Conservation (phyloP, 1,284 basidiomycete species). For the Porphyrellus sp. region DNA sequence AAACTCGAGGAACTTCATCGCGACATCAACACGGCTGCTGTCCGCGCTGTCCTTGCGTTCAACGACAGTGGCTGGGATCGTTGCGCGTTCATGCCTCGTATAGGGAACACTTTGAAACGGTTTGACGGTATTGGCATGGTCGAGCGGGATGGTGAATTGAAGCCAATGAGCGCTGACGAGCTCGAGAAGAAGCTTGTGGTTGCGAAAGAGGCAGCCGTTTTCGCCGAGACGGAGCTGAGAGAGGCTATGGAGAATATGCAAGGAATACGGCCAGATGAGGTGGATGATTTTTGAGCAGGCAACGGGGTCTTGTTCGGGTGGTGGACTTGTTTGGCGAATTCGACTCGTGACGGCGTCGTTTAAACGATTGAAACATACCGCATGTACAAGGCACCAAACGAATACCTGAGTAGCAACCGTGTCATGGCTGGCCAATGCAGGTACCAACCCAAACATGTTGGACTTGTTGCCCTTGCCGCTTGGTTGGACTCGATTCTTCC, state of each 20-base stretch:
- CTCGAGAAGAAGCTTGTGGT: constrained; percentile 67
- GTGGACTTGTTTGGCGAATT: neutral
- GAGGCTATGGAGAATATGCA: constrained; percentile 70
- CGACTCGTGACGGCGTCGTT: too few species aligned
- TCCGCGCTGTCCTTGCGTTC: constrained; percentile 73
- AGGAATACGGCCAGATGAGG: constrained; percentile 46
- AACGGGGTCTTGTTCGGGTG: neutral
- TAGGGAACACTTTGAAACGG: constrained; percentile 60
- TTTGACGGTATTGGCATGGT: constrained; percentile 66
- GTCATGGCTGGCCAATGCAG: constrained; percentile 22
- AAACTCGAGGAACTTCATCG: constrained; percentile 82
- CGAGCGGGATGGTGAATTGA: constrained; percentile 43
- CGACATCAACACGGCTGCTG: constrained; percentile 81
- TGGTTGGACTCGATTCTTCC: constrained; percentile 13
- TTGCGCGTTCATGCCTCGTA: constrained; percentile 57
- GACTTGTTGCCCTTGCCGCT: too few species aligned
- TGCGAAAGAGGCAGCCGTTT: constrained; percentile 65
- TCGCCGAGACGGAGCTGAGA: constrained; percentile 68
- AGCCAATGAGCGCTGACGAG: constrained; percentile 65
- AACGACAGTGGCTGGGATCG: constrained; percentile 84
- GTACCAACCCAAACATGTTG: constrained; percentile 15
- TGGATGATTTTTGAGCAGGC: constrained; percentile 32
- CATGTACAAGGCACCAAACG: too few species aligned
- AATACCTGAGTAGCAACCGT: constrained; percentile 6
- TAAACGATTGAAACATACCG: too few species aligned